Percentiles rank a stretch among this genome's conserved stretches.
Conservation (phyloP, 176 grass and related monocot genomes). For the Hsuehochloa calcarea region DNA sequence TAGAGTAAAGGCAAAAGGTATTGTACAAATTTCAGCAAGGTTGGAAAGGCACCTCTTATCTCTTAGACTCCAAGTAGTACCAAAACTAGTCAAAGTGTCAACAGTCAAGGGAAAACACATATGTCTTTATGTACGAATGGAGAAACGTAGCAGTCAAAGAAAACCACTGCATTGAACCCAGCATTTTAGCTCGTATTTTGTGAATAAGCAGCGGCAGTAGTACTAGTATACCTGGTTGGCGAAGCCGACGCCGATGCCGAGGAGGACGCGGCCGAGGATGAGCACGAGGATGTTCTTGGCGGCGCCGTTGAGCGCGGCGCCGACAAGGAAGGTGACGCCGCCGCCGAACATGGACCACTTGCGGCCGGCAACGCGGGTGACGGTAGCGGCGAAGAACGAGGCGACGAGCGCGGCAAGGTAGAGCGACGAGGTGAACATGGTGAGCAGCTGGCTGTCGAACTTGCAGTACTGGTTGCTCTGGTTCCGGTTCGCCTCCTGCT, state of each 20-base stretch:
- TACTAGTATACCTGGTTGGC: slow-evolving; percentile 66
- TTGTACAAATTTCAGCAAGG: background rate
- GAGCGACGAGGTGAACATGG: slow-evolving; percentile 90
- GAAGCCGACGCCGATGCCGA: slow-evolving; percentile 90
- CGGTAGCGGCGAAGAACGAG: slow-evolving; percentile 69
- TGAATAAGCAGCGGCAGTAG: background rate
- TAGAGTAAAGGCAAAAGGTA: background rate
- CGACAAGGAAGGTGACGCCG: slow-evolving; percentile 80
- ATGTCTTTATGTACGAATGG: background rate
- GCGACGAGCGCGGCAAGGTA: slow-evolving; percentile 84
- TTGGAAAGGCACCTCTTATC: background rate
- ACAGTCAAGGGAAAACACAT: background rate
- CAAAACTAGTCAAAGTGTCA: background rate
- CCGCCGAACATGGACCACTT: slow-evolving; percentile 98
- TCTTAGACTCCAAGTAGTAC: too few relatives aligned
- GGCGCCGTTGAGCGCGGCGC: slow-evolving; percentile 71
- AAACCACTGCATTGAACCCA: background rate
- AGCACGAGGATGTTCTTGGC: slow-evolving; percentile 67
- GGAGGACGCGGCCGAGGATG: slow-evolving; percentile 89
- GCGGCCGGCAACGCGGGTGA: slow-evolving; percentile 67
- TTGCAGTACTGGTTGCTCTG: slow-evolving; percentile 96
- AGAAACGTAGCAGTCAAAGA: background rate
- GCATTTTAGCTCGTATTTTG: background rate
- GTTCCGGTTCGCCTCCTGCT: slow-evolving; percentile 43
- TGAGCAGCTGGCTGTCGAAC: slow-evolving; percentile 96